Evolutionary conservation across 176 grass and related monocot species (phyloP).

Genomic region (Ampelocalamus luodianensis): DNA sequence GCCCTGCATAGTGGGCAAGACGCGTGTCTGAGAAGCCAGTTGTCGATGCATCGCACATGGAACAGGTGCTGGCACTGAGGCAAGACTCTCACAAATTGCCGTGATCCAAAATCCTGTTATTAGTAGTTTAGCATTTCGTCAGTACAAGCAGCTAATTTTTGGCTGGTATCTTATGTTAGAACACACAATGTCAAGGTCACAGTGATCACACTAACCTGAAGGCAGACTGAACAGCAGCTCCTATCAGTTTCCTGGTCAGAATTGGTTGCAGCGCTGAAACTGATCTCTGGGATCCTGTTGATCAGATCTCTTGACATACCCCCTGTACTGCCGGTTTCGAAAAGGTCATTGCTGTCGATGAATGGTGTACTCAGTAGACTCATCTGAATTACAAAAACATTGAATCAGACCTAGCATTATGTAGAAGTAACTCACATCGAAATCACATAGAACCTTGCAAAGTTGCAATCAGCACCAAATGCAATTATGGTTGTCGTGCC

Average conservation of each 20-base stretch:
- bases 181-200: conserved; percentile 8
- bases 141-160: conserved; percentile 13
- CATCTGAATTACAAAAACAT: conserved; percentile 60
- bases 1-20: conserved; percentile 79
- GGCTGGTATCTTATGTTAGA: neutral
- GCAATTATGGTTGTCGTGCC: conserved; percentile 1
- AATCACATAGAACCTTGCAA: conserved; percentile 35
- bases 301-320: conserved; percentile 65
- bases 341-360: conserved; percentile 69
- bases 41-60: conserved; percentile 73
- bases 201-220: conserved; percentile 72
- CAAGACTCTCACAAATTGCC: conserved; percentile 62
- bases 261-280: conserved; percentile 42
- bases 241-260: conserved; percentile 52
- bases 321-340: conserved; percentile 59
- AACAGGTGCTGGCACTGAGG: conserved; percentile 75
- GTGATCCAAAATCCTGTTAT: conserved; percentile 58
- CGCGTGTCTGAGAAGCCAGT: conserved; percentile 64
- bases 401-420: conserved; percentile 31
- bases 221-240: conserved; percentile 76
- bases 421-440: neutral
- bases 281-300: conserved; percentile 59
- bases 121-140: neutral
- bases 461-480: conserved; percentile 7
- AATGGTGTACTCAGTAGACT: conserved; percentile 63